These are phyloP conservation scores for Nothopassalora personata DNA, from an alignment of 2,329 filamentous ascomycete genomes.

Conservation along the genomic window DNA sequence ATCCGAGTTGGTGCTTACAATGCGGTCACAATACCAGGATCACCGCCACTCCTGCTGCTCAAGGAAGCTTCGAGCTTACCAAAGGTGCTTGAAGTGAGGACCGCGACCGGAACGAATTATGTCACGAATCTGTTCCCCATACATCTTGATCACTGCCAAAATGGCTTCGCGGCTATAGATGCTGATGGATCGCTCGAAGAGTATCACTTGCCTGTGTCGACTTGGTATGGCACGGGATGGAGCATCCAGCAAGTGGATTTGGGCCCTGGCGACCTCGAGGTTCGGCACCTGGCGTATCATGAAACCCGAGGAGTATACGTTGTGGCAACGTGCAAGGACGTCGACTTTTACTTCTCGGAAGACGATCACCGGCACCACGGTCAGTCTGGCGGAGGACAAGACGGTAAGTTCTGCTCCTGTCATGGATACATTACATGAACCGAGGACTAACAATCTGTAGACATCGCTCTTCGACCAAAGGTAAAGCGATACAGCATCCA, in stretches of 20 bases:
- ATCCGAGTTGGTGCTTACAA: slow-evolving; percentile 70
- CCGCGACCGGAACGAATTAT: slow-evolving; percentile 1
- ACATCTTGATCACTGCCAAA: slow-evolving; percentile 69
- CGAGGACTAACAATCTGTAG: slow-evolving; percentile 28
- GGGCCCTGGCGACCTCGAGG: slow-evolving; percentile 41
- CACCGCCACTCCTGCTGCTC: slow-evolving; percentile 73
- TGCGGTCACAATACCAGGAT: slow-evolving; percentile 75
- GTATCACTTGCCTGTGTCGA: slow-evolving; percentile 62
- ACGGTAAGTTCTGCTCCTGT: slow-evolving; percentile 40
- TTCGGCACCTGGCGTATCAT: slow-evolving; percentile 72
- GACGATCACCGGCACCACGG: slow-evolving; percentile 81
- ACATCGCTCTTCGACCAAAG: slow-evolving; percentile 57
- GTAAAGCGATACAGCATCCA: slow-evolving; percentile 69
- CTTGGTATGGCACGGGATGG: slow-evolving; percentile 71
- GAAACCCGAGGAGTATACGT: slow-evolving; percentile 69
- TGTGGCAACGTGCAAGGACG: slow-evolving; percentile 61
- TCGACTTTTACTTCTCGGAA: slow-evolving; percentile 76
- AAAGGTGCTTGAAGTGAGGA: slow-evolving; percentile 46
- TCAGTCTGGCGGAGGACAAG: slow-evolving; percentile 43
- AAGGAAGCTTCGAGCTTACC: slow-evolving; percentile 75
- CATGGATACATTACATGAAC: slow-evolving; percentile 2
- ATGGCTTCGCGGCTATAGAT: slow-evolving; percentile 64
- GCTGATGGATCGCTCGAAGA: slow-evolving; percentile 63
- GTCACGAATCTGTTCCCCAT: slow-evolving; percentile 59
- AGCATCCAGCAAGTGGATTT: slow-evolving; percentile 67